Base-by-base conservation (phyloP, 305 asterid genomes). In the Fraxinus platypoda region DNA sequence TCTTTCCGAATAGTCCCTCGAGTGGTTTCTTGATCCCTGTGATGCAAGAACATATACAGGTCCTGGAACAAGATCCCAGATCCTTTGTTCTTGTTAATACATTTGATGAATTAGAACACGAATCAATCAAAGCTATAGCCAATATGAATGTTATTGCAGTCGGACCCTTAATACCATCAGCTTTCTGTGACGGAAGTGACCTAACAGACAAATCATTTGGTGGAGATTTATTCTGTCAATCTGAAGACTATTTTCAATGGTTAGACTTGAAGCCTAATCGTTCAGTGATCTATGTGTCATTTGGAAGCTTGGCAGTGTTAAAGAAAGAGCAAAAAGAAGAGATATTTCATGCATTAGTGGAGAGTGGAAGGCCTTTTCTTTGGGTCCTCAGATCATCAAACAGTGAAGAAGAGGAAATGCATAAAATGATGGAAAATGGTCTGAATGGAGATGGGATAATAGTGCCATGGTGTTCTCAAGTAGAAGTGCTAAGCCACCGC, bases 381-480 rank as follows among this genome's bases (percentile, higher is more conserved):
- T 91, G 92, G 91, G 91, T 88, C 1, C 84, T 84, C 8, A 85
- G 92, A 76, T 59, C 85, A 30, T 49, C 81, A 4, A 90, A 86
- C 0, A 31, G 34, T 31, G 35, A 33, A 33, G 35, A 33, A 3
- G 35, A 33, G 35, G 35, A 33, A 33, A 33, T 33, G 35, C 35
- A 33, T 33, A 33, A 33, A 33, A 33, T 33, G 35, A 33, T 33
- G 35, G 35, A 33, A 33, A 33, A 33, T 33, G 0, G 35, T 0
- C 35, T 33, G 35, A 33, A 33, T 33, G 6, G 35, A 33, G 35
- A 33, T 33, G 35, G 34, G 70, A 81, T 88, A 23, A 86, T 93
- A 72, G 90, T 90, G 11, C 78, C 88, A 0, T 91, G 95, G 95
- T 89, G 95, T 85, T 86, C 91, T 6, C 95, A 93, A 73, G 59